phyloP scores from a whole-genome alignment of 2,329 filamentous ascomycete genomes.

The Paraphoma chrysanthemicola region DNA sequence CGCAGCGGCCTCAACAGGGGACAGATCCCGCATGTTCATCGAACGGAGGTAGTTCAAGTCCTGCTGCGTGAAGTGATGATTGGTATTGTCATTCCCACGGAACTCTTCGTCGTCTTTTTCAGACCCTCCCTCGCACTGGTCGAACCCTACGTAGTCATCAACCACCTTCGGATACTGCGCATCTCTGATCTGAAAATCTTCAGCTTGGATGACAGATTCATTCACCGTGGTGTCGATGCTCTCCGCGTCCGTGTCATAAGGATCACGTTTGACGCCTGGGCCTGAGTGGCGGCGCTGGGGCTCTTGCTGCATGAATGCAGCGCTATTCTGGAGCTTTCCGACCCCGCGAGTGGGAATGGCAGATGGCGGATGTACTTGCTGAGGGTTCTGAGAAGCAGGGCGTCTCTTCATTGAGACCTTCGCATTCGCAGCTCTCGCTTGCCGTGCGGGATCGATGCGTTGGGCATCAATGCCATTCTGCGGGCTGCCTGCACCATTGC shows the following conservation, averaged over 20 bases:
- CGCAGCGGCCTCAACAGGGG: constrained; percentile 2
- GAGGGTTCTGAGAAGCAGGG: constrained; percentile 15
- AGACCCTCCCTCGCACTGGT: constrained; percentile 15
- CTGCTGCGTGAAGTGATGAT: neutral
- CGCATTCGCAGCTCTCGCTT: constrained; percentile 26
- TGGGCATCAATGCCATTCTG: constrained; percentile 10
- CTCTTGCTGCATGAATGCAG: constrained; percentile 18
- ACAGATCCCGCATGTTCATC: neutral
- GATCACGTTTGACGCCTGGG: constrained; percentile 23
- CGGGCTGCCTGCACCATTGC: constrained; percentile 22
- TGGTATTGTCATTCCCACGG: neutral
- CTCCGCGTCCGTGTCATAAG: constrained; percentile 48
- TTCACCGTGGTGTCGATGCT: constrained; percentile 45
- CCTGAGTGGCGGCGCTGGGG: constrained; percentile 17
- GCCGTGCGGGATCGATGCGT: constrained; percentile 17
- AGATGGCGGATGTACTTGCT: constrained; percentile 10
- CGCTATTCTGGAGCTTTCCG: constrained; percentile 16
- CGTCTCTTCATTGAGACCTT: constrained; percentile 23
- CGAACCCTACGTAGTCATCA: neutral
- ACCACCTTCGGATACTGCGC: neutral
- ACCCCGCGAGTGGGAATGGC: constrained; percentile 10
- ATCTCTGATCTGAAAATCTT: constrained; percentile 19
- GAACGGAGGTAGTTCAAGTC: constrained; percentile 3
- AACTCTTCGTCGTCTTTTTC: constrained; percentile 2
- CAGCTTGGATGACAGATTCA: constrained; percentile 24